Evolutionary conservation across 176 grass and related monocot species (phyloP), one percentile per base, ranked within the genome.

Genomic region (Rhynchospora pubera): DNA sequence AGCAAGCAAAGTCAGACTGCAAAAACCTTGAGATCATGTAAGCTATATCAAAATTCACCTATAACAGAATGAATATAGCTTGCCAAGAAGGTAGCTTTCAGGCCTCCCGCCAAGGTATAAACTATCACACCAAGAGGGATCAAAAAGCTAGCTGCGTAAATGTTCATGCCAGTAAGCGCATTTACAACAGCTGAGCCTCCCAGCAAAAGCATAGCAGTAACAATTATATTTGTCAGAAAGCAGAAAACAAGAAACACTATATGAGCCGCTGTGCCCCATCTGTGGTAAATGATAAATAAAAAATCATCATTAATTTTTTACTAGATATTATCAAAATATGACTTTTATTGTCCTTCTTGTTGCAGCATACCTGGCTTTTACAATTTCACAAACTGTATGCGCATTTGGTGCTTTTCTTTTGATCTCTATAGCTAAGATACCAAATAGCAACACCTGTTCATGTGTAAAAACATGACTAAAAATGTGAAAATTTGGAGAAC

Each of bases 1-100:
- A 15, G 3, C 63, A 22, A 47, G 42, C 42, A 47, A 10, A 48
- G 6, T n/a, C 68, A 72, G 44, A n/a, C 22, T 21, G 45, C 5
- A 46, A 47, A n/a, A 47, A 72, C 48, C n/a, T n/a, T 48, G 5
- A 50, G 68, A 50, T 72, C 48, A 19, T 48, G 43, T 48, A 23
- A 48, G 44, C 28, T 75, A 52, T 75, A 75, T 53, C 44, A 72
- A 23, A 50, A 45, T 46, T 72, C 21, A 70, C 42, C 42, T 70
- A 91, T 74, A 46, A 93, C 91, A 13, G 91, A 93, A 83, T 93
- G 89, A 34, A 93, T 93, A 85, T 93, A 93, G 72, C 91, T 93
- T 5, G 91, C 89, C 84, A 93, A 86, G 86, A 93, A 93, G 19
- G 91, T 93, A 56, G 91, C 91, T 78, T 93, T 91, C 63, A 93